phyloP scores from a whole-genome alignment of 2,329 filamentous ascomycete species.

The Clarireedia paspali region DNA sequence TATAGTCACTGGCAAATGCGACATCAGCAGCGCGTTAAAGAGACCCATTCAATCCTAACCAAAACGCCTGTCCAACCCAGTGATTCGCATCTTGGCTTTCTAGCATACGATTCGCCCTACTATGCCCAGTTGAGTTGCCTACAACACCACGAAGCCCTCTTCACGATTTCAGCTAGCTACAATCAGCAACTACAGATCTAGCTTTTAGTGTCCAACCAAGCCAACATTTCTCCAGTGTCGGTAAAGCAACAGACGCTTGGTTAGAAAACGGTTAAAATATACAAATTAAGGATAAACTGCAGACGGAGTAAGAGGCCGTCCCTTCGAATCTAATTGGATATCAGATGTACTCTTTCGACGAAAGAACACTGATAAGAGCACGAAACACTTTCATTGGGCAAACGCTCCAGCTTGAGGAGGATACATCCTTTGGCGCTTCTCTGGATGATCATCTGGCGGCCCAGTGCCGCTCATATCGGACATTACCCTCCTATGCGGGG shows the following conservation, averaged over 20 bases:
- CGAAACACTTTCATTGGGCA: slow-evolving; percentile 11
- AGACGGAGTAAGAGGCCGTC: neutral
- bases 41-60: neutral
- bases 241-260: neutral
- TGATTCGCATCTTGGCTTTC: neutral
- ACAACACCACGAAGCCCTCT: neutral
- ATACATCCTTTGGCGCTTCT: slow-evolving; percentile 29
- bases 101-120: neutral
- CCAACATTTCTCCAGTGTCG: neutral
- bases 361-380: neutral
- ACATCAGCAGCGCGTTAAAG: too few relatives aligned
- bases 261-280: slow-evolving; percentile 1
- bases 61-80: neutral
- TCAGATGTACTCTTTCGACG: neutral
- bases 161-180: neutral
- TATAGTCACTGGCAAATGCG: neutral
- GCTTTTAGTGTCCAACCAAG: neutral
- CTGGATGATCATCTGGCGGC: slow-evolving; percentile 21
- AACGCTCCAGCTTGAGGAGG: slow-evolving; percentile 18
- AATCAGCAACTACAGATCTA: neutral
- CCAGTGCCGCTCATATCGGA: slow-evolving; percentile 25
- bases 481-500: slow-evolving; percentile 24
- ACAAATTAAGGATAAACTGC: slow-evolving; percentile 4
- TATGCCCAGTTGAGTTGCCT: neutral
- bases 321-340: neutral